Conservation (phyloP, 2,329 filamentous ascomycete species). For the Alternaria angustiovoidea region DNA sequence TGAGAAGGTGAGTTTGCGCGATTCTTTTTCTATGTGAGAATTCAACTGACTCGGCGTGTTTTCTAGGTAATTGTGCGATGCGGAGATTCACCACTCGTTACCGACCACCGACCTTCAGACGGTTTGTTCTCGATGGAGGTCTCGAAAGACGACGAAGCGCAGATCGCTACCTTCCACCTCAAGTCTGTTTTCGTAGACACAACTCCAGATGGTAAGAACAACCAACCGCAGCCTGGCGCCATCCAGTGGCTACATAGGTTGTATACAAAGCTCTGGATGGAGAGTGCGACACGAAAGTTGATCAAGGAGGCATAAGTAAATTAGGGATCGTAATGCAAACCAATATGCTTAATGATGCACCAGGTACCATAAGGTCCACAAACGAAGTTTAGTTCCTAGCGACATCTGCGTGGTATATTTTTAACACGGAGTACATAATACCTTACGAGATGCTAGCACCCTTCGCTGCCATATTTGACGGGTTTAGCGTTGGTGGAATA, state of each 20-base stretch:
- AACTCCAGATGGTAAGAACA: slow-evolving; percentile 44
- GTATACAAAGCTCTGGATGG: slow-evolving; percentile 54
- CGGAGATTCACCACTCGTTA: slow-evolving; percentile 47
- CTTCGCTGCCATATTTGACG: too few species aligned
- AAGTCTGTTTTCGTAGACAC: slow-evolving; percentile 53
- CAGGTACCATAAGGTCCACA: too few species aligned
- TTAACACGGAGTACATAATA: too few species aligned
- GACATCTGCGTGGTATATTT: too few species aligned
- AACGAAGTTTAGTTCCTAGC: too few species aligned
- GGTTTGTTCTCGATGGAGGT: slow-evolving; percentile 53
- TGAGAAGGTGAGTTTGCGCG: slow-evolving; percentile 42
- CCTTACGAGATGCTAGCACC: too few species aligned
- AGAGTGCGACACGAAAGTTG: slow-evolving; percentile 50
- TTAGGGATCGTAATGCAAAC: neutral
- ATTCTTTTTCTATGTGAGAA: neutral
- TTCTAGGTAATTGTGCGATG: slow-evolving; percentile 48
- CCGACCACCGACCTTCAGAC: slow-evolving; percentile 41
- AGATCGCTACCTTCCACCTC: slow-evolving; percentile 50
- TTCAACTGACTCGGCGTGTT: slow-evolving; percentile 11
- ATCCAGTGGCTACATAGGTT: slow-evolving; percentile 46
- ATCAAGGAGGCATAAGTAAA: slow-evolving; percentile 26
- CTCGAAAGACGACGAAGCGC: slow-evolving; percentile 45
- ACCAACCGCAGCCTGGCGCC: slow-evolving; percentile 36
- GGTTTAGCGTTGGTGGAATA: too few species aligned
- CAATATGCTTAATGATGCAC: neutral